A percentile compares a stretch with the other conserved stretches of the same genome.
Conservation (phyloP, 768 basidiomycete genomes). For the Amanita phalloides region DNA sequence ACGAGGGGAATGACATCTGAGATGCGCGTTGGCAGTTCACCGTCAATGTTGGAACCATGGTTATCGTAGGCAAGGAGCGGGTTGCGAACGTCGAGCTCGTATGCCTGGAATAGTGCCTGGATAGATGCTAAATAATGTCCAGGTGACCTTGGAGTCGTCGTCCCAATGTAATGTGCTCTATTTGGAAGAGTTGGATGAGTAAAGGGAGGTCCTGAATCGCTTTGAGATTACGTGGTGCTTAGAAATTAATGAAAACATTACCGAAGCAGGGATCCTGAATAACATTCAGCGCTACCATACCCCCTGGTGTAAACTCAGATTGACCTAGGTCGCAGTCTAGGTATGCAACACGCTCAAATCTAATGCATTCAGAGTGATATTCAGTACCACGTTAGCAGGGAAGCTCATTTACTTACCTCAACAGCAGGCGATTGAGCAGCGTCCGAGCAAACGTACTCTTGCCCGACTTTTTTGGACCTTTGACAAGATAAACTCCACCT, state of each 20-base stretch:
- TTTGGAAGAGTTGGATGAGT: slow-evolving; percentile 69
- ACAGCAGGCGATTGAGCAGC: slow-evolving; percentile 58
- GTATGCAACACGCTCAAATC: slow-evolving; percentile 76
- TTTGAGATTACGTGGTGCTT: background rate
- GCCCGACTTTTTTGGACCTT: slow-evolving; percentile 79
- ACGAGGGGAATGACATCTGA: slow-evolving; percentile 66
- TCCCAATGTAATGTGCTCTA: slow-evolving; percentile 74
- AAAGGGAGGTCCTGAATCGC: slow-evolving; percentile 66
- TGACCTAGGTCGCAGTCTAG: slow-evolving; percentile 93
- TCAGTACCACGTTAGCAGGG: slow-evolving; percentile 1
- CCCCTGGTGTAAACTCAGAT: slow-evolving; percentile 85
- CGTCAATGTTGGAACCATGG: slow-evolving; percentile 12
- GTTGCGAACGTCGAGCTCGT: slow-evolving; percentile 58
- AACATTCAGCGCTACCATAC: slow-evolving; percentile 72
- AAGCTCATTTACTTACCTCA: slow-evolving; percentile 25
- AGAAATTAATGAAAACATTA: slow-evolving; percentile 14
- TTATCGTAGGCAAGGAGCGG: slow-evolving; percentile 15
- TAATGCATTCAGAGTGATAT: slow-evolving; percentile 14
- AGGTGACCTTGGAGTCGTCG: slow-evolving; percentile 69
- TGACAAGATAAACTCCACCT: slow-evolving; percentile 47
- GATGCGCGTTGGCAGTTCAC: slow-evolving; percentile 25
- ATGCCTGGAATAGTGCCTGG: slow-evolving; percentile 53
- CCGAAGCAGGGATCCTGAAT: slow-evolving; percentile 64
- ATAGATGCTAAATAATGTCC: slow-evolving; percentile 66
- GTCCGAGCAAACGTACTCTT: slow-evolving; percentile 84